These are phyloP conservation scores for Fusarium sacchari DNA, from an alignment of 2,329 filamentous ascomycete species.

Conservation along the genomic window DNA sequence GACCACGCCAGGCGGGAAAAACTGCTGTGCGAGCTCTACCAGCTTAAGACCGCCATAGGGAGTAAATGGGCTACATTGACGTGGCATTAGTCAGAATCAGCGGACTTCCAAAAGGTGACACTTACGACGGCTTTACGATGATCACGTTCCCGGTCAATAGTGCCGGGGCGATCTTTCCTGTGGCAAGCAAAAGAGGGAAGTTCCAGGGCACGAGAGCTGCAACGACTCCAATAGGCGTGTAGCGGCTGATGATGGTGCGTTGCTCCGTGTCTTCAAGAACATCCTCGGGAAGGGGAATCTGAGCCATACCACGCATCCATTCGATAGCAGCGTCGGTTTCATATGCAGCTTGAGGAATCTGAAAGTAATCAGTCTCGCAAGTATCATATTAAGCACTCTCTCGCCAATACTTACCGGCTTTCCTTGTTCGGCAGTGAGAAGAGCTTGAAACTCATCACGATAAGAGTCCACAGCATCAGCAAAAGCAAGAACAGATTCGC, in stretches of 20 bases:
- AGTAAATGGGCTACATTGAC: no score
- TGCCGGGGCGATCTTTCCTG: conserved; percentile 66
- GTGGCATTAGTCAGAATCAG: no score
- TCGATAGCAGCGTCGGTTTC: conserved; percentile 40
- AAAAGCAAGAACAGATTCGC: conserved; percentile 32
- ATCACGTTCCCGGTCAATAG: conserved; percentile 65
- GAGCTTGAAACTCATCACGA: conserved; percentile 31
- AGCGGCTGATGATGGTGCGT: conserved; percentile 46
- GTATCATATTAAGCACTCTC: accelerated
- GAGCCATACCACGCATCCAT: conserved; percentile 45
- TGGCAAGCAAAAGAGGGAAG: conserved; percentile 62
- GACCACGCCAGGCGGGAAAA: conserved; percentile 70
- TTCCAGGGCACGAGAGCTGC: conserved; percentile 66
- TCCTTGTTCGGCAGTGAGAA: conserved; percentile 43
- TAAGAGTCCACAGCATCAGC: conserved; percentile 38
- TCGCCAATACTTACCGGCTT: conserved; percentile 36
- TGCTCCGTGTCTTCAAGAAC: conserved; percentile 51
- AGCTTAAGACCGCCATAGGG: conserved; percentile 68
- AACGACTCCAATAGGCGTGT: conserved; percentile 54
- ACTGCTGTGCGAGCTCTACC: conserved; percentile 64
- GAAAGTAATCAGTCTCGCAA: accelerated
- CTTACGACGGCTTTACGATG: conserved; percentile 64
- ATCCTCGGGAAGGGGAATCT: conserved; percentile 46
- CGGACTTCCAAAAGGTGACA: accelerated
- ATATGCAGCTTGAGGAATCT: conserved; percentile 34